Evolutionary conservation across 2,329 filamentous ascomycete species (phyloP).

Genomic region (Trichoderma simmonsii): DNA sequence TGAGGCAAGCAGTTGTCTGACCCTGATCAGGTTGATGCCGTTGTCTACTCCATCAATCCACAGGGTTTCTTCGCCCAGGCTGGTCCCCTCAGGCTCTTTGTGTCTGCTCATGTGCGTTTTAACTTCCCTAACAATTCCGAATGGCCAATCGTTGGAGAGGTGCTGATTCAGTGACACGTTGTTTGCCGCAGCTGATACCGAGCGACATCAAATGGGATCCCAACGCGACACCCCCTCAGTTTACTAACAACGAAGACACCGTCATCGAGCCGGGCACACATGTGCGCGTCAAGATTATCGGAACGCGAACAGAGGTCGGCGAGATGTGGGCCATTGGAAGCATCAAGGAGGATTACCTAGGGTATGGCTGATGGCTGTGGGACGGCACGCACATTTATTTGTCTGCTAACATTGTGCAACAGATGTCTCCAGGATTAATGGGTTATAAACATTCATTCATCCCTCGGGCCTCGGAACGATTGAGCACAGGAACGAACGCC

Average conservation of each 20-base stretch:
- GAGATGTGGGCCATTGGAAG: constrained; percentile 97
- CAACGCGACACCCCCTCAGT: constrained; percentile 94
- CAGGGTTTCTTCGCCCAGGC: constrained; percentile 89
- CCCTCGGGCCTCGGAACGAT: not conserved
- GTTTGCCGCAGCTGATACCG: constrained; percentile 70
- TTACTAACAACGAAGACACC: constrained; percentile 90
- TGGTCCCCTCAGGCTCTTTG: constrained; percentile 74
- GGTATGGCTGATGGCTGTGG: constrained; percentile 42
- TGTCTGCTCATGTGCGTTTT: constrained; percentile 71
- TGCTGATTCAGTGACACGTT: not conserved
- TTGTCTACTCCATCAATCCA: constrained; percentile 86
- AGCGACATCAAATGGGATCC: constrained; percentile 90
- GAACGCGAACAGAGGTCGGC: constrained; percentile 87
- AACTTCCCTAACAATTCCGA: not conserved
- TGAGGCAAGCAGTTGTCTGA: constrained; percentile 29
- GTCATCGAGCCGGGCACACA: constrained; percentile 93
- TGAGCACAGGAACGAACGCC: not conserved
- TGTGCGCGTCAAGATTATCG: constrained; percentile 90
- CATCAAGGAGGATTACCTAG: constrained; percentile 81
- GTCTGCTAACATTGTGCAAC: constrained; percentile 22
- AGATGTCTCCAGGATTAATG: constrained; percentile 25
- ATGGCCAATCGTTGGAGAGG: not conserved
- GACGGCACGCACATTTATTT: constrained; percentile 21
- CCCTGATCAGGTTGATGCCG: constrained; percentile 74
- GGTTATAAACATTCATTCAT: not conserved